Conservation (phyloP, 768 basidiomycete genomes). For the Clitopilus hobsonii region DNA sequence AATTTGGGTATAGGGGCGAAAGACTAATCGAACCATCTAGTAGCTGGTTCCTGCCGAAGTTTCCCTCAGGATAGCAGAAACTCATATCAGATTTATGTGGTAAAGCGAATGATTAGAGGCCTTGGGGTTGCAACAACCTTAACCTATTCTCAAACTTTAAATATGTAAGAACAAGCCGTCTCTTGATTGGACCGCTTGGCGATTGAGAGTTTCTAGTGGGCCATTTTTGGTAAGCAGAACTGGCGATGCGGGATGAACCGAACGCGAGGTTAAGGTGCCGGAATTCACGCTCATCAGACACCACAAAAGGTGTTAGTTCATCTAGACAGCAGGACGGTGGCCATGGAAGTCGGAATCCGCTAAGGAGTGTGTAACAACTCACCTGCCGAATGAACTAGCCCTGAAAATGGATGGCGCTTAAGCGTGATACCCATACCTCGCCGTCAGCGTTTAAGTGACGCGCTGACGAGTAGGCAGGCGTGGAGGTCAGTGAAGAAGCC, state of each 20-base stretch:
- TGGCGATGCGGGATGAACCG: conserved; percentile 68
- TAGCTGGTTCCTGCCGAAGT: conserved; percentile 92
- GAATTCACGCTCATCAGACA: conserved; percentile 83
- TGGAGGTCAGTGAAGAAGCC: conserved; percentile 76
- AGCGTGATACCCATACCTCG: conserved; percentile 83
- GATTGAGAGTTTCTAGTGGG: conserved; percentile 80
- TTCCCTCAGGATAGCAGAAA: conserved; percentile 65
- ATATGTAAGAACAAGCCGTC: conserved; percentile 83
- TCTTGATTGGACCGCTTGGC: conserved; percentile 78
- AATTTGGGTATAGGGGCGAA: conserved; percentile 96
- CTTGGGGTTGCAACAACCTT: conserved; percentile 87
- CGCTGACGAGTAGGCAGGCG: conserved; percentile 73
- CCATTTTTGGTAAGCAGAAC: conserved; percentile 76
- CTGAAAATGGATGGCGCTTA: conserved; percentile 90
- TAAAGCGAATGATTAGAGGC: conserved; percentile 91
- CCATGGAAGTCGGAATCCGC: conserved; percentile 83
- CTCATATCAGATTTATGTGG: conserved; percentile 58
- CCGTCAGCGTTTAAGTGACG: conserved; percentile 70
- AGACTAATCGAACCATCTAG: conserved; percentile 95
- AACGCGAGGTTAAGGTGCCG: conserved; percentile 72
- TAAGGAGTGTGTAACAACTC: conserved; percentile 88
- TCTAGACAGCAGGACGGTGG: conserved; percentile 87
- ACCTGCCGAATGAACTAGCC: conserved; percentile 89
- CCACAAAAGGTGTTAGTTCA: conserved; percentile 84
- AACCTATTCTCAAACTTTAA: conserved; percentile 81